These are phyloP conservation scores for Boletus reticuloceps DNA, from an alignment of 768 basidiomycete genomes.

Conservation along the genomic window DNA sequence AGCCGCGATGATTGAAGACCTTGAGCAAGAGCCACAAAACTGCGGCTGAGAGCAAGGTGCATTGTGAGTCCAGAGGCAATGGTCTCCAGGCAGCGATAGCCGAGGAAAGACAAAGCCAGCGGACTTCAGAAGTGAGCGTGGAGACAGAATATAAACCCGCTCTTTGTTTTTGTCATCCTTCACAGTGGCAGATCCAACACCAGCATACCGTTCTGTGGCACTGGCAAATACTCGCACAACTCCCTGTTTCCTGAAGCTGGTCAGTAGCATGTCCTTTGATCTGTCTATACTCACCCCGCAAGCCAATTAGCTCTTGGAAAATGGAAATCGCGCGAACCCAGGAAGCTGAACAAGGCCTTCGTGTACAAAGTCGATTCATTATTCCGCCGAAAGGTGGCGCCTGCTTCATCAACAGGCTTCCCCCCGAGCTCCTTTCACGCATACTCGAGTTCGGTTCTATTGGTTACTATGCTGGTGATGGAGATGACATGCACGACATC, in stretches of 20 bases:
- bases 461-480: conserved; percentile 29
- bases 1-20: no score
- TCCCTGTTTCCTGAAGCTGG: background rate
- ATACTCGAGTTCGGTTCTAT: conserved; percentile 3
- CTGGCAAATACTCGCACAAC: no score
- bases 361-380: conserved; percentile 36
- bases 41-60: no score
- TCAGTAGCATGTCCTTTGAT: background rate
- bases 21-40: no score
- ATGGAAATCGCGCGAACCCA: background rate
- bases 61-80: no score
- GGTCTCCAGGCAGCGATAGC: no score
- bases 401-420: background rate
- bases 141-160: no score
- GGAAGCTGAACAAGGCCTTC: background rate
- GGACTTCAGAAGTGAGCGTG: no score
- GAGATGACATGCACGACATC: background rate
- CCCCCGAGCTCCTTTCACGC: background rate
- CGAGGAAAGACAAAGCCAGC: no score
- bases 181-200: no score
- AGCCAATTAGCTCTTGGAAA: background rate
- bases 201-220: no score
- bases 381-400: background rate
- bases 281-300: background rate
- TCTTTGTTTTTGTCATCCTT: no score